phyloP scores from a whole-genome alignment of 768 basidiomycete genomes.

The Suillus bovinus region DNA sequence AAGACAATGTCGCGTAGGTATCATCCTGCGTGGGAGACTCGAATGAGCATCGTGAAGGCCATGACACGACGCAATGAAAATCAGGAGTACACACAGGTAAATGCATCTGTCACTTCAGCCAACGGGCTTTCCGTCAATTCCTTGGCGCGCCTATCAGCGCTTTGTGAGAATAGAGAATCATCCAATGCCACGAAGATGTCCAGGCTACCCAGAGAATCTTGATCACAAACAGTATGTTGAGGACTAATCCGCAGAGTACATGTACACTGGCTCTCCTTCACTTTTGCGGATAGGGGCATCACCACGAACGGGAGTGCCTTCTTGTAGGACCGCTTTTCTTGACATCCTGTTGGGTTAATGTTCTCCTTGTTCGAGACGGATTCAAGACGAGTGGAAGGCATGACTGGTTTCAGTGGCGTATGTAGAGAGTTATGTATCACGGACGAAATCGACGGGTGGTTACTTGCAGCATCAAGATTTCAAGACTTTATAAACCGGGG shows the following conservation, averaged over 20 bases:
- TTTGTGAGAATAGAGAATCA: not conserved
- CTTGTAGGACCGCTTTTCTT: not conserved
- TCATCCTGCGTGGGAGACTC: not conserved
- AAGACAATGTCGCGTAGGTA: no score
- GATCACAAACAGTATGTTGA: not conserved
- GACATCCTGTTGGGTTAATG: not conserved
- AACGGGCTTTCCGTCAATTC: slow-evolving; percentile 16
- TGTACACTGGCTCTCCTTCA: not conserved
- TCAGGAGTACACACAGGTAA: not conserved
- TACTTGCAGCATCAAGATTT: not conserved
- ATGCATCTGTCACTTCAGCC: slow-evolving; percentile 14
- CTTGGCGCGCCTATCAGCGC: slow-evolving; percentile 9
- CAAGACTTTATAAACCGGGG: not conserved
- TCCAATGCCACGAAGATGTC: not conserved
- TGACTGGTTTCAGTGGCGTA: not conserved
- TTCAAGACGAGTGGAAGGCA: not conserved
- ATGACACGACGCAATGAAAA: not conserved
- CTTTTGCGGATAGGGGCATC: not conserved
- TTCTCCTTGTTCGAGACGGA: slow-evolving; percentile 4
- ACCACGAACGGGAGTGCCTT: not conserved
- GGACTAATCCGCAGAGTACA: not conserved
- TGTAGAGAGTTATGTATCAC: not conserved
- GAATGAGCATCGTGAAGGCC: not conserved
- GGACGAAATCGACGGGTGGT: not conserved
- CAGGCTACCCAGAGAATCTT: not conserved